Percentiles rank a stretch among this genome's conserved stretches.
Conservation (phyloP, 495 filamentous ascomycete genomes). For the Chaetomium cochliodes region DNA sequence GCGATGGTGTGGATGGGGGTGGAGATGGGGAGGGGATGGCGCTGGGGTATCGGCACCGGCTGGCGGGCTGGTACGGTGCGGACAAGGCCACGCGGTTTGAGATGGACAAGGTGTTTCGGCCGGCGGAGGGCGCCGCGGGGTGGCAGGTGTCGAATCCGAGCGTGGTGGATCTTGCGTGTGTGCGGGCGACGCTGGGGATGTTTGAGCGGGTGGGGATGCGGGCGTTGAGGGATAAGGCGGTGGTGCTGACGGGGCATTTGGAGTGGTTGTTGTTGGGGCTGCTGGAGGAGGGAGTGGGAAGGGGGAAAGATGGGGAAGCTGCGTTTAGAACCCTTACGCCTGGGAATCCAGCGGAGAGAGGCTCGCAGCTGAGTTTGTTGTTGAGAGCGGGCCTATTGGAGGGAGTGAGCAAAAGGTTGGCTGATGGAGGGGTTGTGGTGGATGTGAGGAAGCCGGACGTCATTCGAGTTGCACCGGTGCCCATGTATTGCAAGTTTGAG, state of each 20-base stretch:
- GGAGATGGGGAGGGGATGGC: conserved; percentile 16
- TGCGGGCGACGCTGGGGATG: conserved; percentile 73
- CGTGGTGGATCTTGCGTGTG: conserved; percentile 62
- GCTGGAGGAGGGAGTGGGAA: conserved; percentile 24
- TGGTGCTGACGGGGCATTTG: conserved; percentile 74
- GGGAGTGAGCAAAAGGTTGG: conserved; percentile 62
- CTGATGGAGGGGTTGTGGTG: conserved; percentile 69
- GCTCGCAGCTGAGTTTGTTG: conserved; percentile 80
- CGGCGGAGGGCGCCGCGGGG: conserved; percentile 65
- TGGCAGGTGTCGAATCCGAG: conserved; percentile 70
- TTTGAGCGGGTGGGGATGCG: conserved; percentile 71
- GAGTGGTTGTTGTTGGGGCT: conserved; percentile 58
- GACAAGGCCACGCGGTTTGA: conserved; percentile 71
- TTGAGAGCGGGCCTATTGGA: conserved; percentile 68
- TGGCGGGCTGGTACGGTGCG: conserved; percentile 87
- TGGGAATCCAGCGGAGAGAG: conserved; percentile 63
- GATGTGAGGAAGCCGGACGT: conserved; percentile 91
- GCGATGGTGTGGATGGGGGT: background rate
- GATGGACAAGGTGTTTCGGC: conserved; percentile 78
- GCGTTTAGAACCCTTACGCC: conserved; percentile 83
- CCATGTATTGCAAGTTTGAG: conserved; percentile 79
- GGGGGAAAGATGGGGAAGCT: conserved; percentile 42
- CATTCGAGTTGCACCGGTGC: conserved; percentile 82
- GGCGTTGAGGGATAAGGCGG: conserved; percentile 68
- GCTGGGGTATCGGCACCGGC: conserved; percentile 49